phyloP scores from a whole-genome alignment of 805 yeast species.

The Cyberlindnera maclurae region DNA sequence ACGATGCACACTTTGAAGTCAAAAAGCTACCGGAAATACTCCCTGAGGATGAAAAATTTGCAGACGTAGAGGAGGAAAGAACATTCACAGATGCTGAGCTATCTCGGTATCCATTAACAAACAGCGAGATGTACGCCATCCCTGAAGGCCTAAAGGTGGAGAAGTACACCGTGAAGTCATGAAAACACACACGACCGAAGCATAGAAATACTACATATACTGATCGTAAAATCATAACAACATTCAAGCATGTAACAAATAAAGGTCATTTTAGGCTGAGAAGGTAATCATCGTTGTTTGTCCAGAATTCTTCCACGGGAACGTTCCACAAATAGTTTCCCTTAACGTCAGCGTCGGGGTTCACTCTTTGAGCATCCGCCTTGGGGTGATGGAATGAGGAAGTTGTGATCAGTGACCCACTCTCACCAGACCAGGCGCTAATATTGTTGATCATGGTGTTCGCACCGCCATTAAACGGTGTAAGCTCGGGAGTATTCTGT shows the following conservation, averaged over 20 bases:
- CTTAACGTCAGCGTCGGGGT: neutral
- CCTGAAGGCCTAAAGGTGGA: conserved; percentile 20
- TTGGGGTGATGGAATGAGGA: conserved; percentile 20
- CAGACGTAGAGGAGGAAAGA: conserved; percentile 6
- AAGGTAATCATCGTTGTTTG: conserved; percentile 40
- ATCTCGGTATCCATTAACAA: conserved; percentile 16
- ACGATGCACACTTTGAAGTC: conserved; percentile 16
- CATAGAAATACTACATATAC: neutral
- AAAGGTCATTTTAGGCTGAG: conserved; percentile 22
- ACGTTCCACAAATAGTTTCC: conserved; percentile 22
- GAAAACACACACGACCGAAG: neutral
- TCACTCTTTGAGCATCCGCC: conserved; percentile 3
- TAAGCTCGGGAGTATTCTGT: conserved; percentile 12
- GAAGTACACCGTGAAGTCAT: conserved; percentile 1
- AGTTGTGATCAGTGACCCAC: conserved; percentile 25
- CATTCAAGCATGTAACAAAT: neutral
- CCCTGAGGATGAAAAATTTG: conserved; percentile 1
- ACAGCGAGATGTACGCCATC: conserved; percentile 18
- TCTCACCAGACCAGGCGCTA: conserved; percentile 52
- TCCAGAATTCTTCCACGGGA: conserved; percentile 42
- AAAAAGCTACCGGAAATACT: conserved; percentile 1
- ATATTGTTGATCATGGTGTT: conserved; percentile 56
- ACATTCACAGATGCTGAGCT: conserved; percentile 20
- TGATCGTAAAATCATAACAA: neutral
- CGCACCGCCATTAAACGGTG: conserved; percentile 36